Evolutionary conservation across 805 yeast species (phyloP), one percentile per base, ranked within the genome.

Genomic region (Wickerhamomyces sydowiorum): DNA sequence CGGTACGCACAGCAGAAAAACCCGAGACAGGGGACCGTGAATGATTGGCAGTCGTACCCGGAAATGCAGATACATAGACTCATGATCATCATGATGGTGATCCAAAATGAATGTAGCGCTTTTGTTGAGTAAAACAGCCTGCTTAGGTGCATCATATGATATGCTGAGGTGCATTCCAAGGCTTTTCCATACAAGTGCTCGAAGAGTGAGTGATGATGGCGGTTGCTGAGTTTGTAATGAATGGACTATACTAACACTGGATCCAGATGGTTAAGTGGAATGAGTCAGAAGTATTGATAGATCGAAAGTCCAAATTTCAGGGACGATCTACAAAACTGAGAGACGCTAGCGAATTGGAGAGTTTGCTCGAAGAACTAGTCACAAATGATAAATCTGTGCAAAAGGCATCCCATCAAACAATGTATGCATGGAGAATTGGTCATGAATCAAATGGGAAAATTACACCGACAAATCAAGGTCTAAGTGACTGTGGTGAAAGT

Each of bases 341-440:
- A 0, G 52, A 64, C 18, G 57, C 66, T 13, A 47, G 59, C 1
- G 78, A 79, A 2, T 69, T 85, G 0, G 61, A 70, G 1, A 34
- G 23, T 0, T 53, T 75, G 1, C 49, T 85, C 5, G 47, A 61
- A 13, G 61, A 68, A 23, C 63, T 86, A 12, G 47, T 72, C 8
- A 40, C 44, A 1, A 54, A 64, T 5, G 75, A 80, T 50, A 79
- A 78, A 50, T 54, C 65, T 3, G 58, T 82, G 0, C 53, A 59
- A 2, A 77, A 74, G 48, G 85, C 95, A 0, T 66, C 82, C 5
- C 96, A 86, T 59, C 86, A 82, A 6, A 72, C 75, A 39, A 86
- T 86, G 69, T 69, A 73, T 38, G 95, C 95, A 0, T 85, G 88
- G 87, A 69, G 85, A 57, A 70, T 76, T 1, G 76, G 72, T 2